Percentiles rank a stretch among this genome's conserved stretches.
Evolutionary conservation across 306 rosid genomes (phyloP).

Genomic region (Lathyrus oleraceus): DNA sequence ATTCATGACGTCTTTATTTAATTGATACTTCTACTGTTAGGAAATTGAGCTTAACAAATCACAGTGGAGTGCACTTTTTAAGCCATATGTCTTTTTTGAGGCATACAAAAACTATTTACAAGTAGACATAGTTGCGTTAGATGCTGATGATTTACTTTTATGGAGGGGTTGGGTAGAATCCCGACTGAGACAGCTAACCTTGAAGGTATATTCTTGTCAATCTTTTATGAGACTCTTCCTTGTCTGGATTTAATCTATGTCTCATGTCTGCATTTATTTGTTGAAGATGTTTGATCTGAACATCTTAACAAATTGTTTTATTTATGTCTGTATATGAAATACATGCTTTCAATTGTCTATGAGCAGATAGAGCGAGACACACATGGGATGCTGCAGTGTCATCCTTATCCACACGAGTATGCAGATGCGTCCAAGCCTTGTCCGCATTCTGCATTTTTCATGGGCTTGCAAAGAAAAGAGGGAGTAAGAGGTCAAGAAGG

Average conservation of each 20-base stretch:
- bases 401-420: constrained; percentile 89
- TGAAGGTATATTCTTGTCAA: constrained; percentile 59
- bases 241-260: constrained; percentile 14
- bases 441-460: constrained; percentile 87
- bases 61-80: constrained; percentile 89
- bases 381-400: constrained; percentile 91
- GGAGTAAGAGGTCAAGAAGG: constrained; percentile 93
- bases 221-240: constrained; percentile 15
- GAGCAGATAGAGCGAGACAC: constrained; percentile 97
- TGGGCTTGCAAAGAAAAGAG: constrained; percentile 99
- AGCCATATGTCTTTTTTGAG: constrained; percentile 81
- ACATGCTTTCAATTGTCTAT: constrained; percentile 30
- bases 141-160: constrained; percentile 64
- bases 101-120: constrained; percentile 90
- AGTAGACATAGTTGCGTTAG: constrained; percentile 84
- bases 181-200: constrained; percentile 58
- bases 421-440: constrained; percentile 70
- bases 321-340: background rate
- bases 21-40: constrained; percentile 47
- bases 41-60: constrained; percentile 83
- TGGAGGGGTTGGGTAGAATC: constrained; percentile 75
- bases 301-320: background rate
- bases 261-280: background rate
- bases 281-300: constrained; percentile 27
- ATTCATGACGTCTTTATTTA: constrained; percentile 22